Base-by-base conservation (phyloP, 495 filamentous ascomycete species). In the Aspergillus affinis region DNA sequence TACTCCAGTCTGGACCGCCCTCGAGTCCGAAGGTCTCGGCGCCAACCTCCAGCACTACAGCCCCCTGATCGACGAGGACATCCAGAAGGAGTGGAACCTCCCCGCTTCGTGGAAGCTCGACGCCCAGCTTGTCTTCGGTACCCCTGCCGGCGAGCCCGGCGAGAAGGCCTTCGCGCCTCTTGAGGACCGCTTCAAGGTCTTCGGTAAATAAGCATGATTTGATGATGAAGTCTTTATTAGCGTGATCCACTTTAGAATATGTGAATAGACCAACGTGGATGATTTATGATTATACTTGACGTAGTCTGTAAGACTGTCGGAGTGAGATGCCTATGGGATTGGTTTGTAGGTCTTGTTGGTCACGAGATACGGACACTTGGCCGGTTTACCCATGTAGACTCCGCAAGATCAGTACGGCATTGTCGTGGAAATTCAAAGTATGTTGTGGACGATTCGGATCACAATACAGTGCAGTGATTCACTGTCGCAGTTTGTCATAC, bases 21-120 rank as follows among this genome's bases (percentile, higher is more conserved):
- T 84, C 19, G 65, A 78, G 59, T 65, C 74, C 13, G 78, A 81
- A 59, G 81, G 81, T 32, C 65, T 84, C 57, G 81, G 81, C 32
- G 74, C 69, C 63, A 84, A 83, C 63, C 72, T 84, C 21, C 81
- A 84, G 77, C 81, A 84, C 70, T 82, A 81, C 70, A 82, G 77
- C 65, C 77, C 78, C n/a, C 65, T 80, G 13, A 76, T 82, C 60
- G 78, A 82, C 58, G 72, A 69, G 30, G 64, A 69, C 44, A 55
- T 82, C 21, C 54, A 71, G 57, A 76, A 75, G 55, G 71, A 72
- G 58, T 82, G 72, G 68, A 61, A 68, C 52, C 59, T 83, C 20
- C 78, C 80, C 7, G 65, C 65, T 18, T 68, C 58, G 21, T 84
- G 79, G 78, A 75, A 72, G 62, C 59, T 81, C 60, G 78, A 77